phyloP scores from a whole-genome alignment of 495 filamentous ascomycete genomes.

The Xylaria nigripes region DNA sequence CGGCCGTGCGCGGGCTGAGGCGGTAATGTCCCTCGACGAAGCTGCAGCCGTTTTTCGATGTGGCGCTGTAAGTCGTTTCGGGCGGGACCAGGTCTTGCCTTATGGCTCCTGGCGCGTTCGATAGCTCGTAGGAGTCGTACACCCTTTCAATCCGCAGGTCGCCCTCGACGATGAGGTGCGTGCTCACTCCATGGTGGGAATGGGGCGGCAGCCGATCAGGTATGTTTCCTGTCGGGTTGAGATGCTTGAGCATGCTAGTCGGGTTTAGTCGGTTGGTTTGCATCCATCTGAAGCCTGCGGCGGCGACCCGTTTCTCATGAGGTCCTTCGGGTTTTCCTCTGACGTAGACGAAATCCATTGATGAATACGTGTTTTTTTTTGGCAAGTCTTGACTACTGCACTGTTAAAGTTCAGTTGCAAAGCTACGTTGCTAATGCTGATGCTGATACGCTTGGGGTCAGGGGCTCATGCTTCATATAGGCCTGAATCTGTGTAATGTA shows the following conservation, averaged over 20 bases:
- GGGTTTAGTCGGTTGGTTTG: not conserved
- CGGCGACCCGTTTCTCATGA: not conserved
- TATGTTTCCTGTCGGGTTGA: not conserved
- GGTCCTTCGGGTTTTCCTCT: not conserved
- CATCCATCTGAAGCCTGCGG: not conserved
- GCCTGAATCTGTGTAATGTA: not conserved
- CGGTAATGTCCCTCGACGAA: slow-evolving; percentile 2
- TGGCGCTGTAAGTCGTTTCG: not conserved
- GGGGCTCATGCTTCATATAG: not conserved
- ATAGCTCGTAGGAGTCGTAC: not conserved
- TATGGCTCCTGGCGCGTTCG: not conserved
- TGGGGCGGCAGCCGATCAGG: not conserved
- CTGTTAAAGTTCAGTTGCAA: not conserved
- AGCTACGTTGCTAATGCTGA: not conserved
- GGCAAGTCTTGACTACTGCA: not conserved
- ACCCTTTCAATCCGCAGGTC: not conserved
- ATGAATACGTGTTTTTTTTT: not conserved
- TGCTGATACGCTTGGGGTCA: not conserved
- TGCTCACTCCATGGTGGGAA: slow-evolving; percentile 2
- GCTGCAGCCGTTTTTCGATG: not conserved
- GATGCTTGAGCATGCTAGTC: not conserved
- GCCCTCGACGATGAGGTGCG: not conserved
- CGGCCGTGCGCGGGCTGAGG: not conserved
- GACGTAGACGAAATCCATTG: not conserved
- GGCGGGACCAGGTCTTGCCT: not conserved